phyloP scores from a whole-genome alignment of 495 filamentous ascomycete genomes.

The Podospora bellae-mahoneyi region DNA sequence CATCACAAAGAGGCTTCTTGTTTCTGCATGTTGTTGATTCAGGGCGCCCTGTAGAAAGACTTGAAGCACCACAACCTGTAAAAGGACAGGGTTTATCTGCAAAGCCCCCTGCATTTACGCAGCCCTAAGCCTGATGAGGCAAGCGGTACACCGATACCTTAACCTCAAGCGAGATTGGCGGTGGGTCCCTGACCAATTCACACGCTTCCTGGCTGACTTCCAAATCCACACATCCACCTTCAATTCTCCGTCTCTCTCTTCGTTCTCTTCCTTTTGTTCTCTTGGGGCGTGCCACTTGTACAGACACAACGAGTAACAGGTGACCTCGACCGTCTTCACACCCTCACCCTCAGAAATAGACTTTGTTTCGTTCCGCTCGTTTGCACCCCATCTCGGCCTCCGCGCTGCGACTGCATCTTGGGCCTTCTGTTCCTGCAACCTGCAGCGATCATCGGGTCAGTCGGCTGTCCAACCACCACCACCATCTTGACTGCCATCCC shows the following conservation, averaged over 20 bases:
- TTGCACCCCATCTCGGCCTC: conserved; percentile 7
- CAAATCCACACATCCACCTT: conserved; percentile 22
- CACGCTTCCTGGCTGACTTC: conserved; percentile 17
- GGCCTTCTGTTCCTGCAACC: conserved; percentile 17
- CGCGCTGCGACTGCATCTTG: conserved; percentile 15
- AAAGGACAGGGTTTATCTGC: background rate
- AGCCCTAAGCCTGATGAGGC: conserved; percentile 30
- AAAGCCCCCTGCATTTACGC: conserved; percentile 19
- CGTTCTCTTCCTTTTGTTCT: conserved; percentile 16
- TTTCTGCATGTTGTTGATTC: background rate
- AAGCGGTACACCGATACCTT: conserved; percentile 25
- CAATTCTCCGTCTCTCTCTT: conserved; percentile 18
- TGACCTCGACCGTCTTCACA: conserved; percentile 8
- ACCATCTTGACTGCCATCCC: conserved; percentile 4
- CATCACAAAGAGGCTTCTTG: background rate
- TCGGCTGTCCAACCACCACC: conserved; percentile 13
- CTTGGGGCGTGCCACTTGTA: background rate
- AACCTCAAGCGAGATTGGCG: conserved; percentile 40
- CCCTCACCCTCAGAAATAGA: conserved; percentile 10
- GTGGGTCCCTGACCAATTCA: conserved; percentile 28
- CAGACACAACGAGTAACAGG: background rate
- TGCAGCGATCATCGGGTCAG: conserved; percentile 8
- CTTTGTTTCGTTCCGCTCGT: conserved; percentile 12
- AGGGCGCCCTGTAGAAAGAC: conserved; percentile 6
- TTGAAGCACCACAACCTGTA: background rate